Conservation (phyloP, 306 rosid genomes). For the Rubus idaeus region DNA sequence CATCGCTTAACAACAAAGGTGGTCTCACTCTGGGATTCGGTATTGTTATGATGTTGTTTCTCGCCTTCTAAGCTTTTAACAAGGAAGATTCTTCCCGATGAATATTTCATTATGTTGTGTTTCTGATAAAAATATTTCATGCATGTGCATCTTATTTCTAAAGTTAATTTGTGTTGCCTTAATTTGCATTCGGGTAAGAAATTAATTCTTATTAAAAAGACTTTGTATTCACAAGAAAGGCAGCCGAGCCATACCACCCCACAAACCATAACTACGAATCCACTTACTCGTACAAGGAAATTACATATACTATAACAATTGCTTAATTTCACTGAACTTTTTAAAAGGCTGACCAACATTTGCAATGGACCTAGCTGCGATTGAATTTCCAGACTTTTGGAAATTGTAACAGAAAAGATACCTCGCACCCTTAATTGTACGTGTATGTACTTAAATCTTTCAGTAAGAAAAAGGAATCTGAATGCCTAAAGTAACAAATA, state of each 20-base stretch:
- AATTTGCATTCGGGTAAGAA: not conserved
- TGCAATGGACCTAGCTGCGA: not conserved
- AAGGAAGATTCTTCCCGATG: not conserved
- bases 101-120: not conserved
- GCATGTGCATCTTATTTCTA: not conserved
- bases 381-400: not conserved
- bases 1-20: slow-evolving; percentile 33
- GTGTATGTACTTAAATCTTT: not conserved
- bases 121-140: not conserved
- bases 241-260: not conserved
- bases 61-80: slow-evolving; percentile 35
- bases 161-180: slow-evolving; percentile 7
- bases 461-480: not conserved
- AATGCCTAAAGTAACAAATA: not conserved
- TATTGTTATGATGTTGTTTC: slow-evolving; percentile 34
- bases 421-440: too few relatives aligned
- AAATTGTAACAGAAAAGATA: too few relatives aligned
- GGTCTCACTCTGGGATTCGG: slow-evolving; percentile 34
- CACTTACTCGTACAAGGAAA: not conserved
- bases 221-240: not conserved
- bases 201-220: not conserved
- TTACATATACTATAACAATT: not conserved
- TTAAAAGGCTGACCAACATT: not conserved
- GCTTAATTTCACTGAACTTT: not conserved
- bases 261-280: not conserved